Evolutionary conservation across 768 basidiomycete genomes (phyloP).

Genomic region (Naematelia encephala): DNA sequence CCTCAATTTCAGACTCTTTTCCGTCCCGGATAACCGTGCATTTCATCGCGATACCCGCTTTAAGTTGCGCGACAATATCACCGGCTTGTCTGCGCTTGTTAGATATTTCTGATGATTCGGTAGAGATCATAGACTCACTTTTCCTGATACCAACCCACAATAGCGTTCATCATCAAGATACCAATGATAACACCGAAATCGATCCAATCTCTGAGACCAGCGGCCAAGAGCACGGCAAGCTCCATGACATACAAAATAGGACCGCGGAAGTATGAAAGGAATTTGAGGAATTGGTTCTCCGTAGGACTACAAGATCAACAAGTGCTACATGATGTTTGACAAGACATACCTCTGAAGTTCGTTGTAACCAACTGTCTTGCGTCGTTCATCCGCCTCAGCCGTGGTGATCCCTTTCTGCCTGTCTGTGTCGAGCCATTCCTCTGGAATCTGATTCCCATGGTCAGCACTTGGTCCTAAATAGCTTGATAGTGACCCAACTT

Average conservation of each 20-base stretch:
- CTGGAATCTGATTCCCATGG: slow-evolving; percentile 44
- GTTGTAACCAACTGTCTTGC: slow-evolving; percentile 53
- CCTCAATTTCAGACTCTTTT: slow-evolving; percentile 54
- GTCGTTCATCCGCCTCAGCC: slow-evolving; percentile 49
- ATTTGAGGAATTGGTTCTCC: slow-evolving; percentile 55
- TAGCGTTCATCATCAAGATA: slow-evolving; percentile 51
- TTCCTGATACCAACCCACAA: slow-evolving; percentile 57
- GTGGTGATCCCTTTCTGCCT: slow-evolving; percentile 51
- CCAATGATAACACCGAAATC: slow-evolving; percentile 57
- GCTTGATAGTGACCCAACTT: neutral
- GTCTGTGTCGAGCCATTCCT: slow-evolving; percentile 54
- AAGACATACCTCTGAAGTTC: slow-evolving; percentile 53
- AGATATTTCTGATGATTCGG: neutral
- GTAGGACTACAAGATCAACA: slow-evolving; percentile 40
- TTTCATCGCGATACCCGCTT: slow-evolving; percentile 56
- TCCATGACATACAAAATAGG: slow-evolving; percentile 57
- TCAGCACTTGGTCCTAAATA: neutral
- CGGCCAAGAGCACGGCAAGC: slow-evolving; percentile 55
- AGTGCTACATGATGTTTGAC: neutral
- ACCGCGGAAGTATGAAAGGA: slow-evolving; percentile 55
- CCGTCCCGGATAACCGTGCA: slow-evolving; percentile 54
- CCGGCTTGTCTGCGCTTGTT: slow-evolving; percentile 51
- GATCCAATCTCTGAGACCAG: slow-evolving; percentile 56
- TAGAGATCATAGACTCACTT: slow-evolving; percentile 41
- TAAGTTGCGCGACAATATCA: slow-evolving; percentile 57